phyloP scores from a whole-genome alignment of 768 basidiomycete genomes.

The Rubroboletus pulcherrimus region DNA sequence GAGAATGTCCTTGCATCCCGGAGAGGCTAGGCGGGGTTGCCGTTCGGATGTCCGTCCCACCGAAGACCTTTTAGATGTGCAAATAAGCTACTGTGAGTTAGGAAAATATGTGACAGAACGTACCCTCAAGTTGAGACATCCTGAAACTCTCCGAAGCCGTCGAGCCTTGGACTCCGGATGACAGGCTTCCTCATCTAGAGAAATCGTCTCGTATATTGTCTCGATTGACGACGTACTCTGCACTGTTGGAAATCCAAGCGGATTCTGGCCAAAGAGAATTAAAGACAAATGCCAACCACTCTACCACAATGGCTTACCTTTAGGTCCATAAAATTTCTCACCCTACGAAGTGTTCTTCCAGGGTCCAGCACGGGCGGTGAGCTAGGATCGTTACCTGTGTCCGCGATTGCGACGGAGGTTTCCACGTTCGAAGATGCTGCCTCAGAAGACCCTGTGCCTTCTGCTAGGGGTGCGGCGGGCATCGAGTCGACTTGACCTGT shows the following conservation, averaged over 20 bases:
- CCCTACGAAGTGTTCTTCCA: not conserved
- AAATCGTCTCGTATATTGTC: not conserved
- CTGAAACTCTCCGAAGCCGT: slow-evolving; percentile 6
- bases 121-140: slow-evolving; percentile 5
- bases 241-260: not conserved
- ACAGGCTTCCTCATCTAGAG: not conserved
- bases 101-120: not conserved
- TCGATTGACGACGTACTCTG: slow-evolving; percentile 1
- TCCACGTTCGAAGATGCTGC: not conserved
- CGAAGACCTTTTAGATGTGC: not conserved
- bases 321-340: not conserved
- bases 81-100: not conserved
- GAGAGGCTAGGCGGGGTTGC: not conserved
- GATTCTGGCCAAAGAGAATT: slow-evolving; percentile 1
- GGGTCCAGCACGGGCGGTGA: not conserved
- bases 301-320: not conserved
- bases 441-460: not conserved
- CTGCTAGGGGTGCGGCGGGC: not conserved
- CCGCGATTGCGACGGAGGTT: not conserved
- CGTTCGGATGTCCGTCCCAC: not conserved
- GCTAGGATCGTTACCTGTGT: not conserved
- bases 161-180: not conserved
- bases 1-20: not conserved
- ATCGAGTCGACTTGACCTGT: not conserved
- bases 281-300: not conserved